Evolutionary conservation across 805 yeast species (phyloP).

Genomic region (Spencermartinsiella europaea): DNA sequence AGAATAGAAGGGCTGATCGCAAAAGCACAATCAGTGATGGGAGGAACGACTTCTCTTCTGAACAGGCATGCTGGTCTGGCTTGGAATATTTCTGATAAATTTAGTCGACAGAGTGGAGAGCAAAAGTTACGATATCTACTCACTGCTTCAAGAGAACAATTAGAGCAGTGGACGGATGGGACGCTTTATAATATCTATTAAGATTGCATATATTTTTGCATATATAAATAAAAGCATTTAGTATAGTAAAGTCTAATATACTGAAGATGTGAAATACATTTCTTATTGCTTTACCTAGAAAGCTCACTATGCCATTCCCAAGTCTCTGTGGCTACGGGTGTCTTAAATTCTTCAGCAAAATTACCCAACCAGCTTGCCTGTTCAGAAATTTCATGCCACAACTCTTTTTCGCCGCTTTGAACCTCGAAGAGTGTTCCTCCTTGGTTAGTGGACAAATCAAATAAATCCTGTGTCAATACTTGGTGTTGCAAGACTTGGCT

Average conservation of each 20-base stretch:
- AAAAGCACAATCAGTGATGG: conserved; percentile 19
- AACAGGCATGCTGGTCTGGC: conserved; percentile 19
- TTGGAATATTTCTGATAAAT: conserved; percentile 9
- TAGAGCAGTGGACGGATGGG: conserved; percentile 9
- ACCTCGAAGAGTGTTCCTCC: background rate
- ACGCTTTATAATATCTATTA: background rate
- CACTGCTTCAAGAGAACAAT: conserved; percentile 6
- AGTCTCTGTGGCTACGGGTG: conserved; percentile 8
- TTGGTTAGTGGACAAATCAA: background rate
- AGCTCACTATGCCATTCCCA: background rate
- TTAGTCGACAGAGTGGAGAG: background rate
- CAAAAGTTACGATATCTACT: conserved; percentile 9
- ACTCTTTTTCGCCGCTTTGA: conserved; percentile 11
- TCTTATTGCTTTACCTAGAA: background rate
- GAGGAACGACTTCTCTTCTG: conserved; percentile 18
- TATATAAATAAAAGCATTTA: background rate
- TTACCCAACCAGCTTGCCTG: conserved; percentile 20
- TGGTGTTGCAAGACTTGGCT: too few species aligned
- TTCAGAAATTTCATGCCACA: conserved; percentile 18
- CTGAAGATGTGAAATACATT: background rate
- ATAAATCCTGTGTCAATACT: background rate
- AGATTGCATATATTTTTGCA: background rate
- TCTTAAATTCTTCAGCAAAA: conserved; percentile 16
- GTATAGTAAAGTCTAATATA: background rate
- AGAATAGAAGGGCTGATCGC: conserved; percentile 6